phyloP scores from a whole-genome alignment of 75 land plant species.

The Cryptomeria japonica region DNA sequence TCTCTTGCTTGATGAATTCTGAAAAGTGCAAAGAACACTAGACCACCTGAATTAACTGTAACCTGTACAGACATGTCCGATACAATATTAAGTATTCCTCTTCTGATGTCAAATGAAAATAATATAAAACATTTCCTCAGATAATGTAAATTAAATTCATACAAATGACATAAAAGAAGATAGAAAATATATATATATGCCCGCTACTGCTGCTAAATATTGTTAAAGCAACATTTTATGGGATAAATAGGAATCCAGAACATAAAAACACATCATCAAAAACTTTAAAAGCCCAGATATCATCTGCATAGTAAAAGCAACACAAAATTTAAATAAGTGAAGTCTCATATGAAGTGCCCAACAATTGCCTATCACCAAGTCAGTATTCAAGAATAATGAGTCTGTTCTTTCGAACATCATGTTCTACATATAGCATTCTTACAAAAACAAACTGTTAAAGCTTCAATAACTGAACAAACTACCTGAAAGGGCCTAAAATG shows the following conservation, averaged over 20 bases:
- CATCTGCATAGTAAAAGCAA: neutral
- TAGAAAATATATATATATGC: neutral
- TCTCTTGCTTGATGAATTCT: conserved; percentile 30
- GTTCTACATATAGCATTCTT: neutral
- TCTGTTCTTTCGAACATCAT: neutral
- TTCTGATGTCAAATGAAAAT: conserved; percentile 8
- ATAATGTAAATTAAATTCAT: neutral
- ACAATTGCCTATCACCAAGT: neutral
- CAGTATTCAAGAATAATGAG: neutral
- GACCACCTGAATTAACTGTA: conserved; percentile 97
- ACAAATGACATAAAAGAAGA: neutral
- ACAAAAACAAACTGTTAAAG: no score
- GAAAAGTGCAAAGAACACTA: conserved; percentile 96
- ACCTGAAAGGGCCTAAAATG: no score
- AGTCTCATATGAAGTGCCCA: neutral
- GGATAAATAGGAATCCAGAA: neutral
- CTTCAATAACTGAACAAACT: no score
- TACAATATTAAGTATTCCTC: neutral
- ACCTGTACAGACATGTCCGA: conserved; percentile 46
- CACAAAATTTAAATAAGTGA: neutral
- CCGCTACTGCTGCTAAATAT: neutral
- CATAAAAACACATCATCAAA: neutral
- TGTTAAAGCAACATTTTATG: neutral
- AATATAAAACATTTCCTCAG: neutral
- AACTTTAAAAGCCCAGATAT: neutral